Evolutionary conservation across 1,284 basidiomycete genomes (phyloP), one percentile per base, ranked within the genome.

Genomic region (Mycosarcoma mackinlayi): DNA sequence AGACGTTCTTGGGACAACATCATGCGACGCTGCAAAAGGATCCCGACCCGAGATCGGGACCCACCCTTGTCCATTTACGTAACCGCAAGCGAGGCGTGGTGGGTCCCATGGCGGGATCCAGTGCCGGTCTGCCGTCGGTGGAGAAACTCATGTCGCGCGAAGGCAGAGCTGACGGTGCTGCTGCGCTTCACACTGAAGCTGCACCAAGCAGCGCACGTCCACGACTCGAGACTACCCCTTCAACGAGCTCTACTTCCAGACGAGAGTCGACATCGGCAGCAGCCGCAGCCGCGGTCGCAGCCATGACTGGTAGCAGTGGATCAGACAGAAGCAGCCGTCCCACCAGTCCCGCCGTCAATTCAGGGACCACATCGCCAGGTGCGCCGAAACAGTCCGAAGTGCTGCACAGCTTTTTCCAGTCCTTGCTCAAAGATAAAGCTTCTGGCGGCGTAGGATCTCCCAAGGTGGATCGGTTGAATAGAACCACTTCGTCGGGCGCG

Each of bases 401-500:
- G 10, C 60, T 80, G 28, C 78, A 80, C 40, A 76, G 67, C 44
- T 80, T 80, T 55, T 80, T 80, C 76, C 76, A 80, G 59, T 55
- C 62, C 10, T 25, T 70, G 42, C 56, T 71, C 47, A 71, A 71
- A 49, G 68, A 71, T 25, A 71, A 71, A 18, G 67, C 61, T 0
- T 31, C 35, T 4, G 44, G 53, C 13, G 45, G 54, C 10, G 48
- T 51, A 5, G 61, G 55, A 1, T 47, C 50, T 33, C 66, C 66
- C 6, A 69, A 69, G 34, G 25, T 51, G 11, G 63, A 66, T 16
- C 24, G 63, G 27, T 23, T 47, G 16, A 56, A 41, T 18, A 37
- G 48, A 21, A 38, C 31, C 13, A 27, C 14, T 13, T 33, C 33
- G 27, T 40, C 44, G 14, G 9, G 34, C 2, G 37, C 13, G 1